Evolutionary conservation across 208 protist species (phyloP), one percentile per base, ranked within the genome.

Genomic region (Acanthamoeba sp.): DNA sequence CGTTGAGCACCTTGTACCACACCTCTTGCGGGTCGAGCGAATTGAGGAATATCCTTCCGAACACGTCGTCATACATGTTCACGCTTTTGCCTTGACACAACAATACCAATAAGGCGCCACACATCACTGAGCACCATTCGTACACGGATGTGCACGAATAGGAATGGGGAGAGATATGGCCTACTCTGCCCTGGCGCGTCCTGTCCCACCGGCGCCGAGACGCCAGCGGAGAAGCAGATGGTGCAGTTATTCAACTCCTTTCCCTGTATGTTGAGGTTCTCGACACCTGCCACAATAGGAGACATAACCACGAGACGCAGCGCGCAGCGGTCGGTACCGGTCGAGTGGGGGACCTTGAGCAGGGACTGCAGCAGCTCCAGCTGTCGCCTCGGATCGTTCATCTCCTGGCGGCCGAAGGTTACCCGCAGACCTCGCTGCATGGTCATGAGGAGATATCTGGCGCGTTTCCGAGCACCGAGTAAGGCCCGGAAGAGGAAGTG

Each of bases 31-130:
- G 16, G 12, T 64, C 80, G n/a, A 88, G 42, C 45, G 80, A 88
- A 29, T 88, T 40, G 45, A 88, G 45, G 50, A 88, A 88, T 22
- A 88, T 88, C 36, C 80, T 24, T 20, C 80, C 80, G 29, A 88
- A 88, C 80, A 62, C 38, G 22, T 88, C 80, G 14, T 88, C 80
- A 29, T 88, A 88, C n/a, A 88, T n/a, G 29, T 59, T 59, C 24
- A 52, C 80, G 24, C 50, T 62, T 29, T 88, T 62, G 42, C 27
- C 50, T 88, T 7, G 27, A 50, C 12, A 3, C 7, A 50, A 14
- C 45, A 50, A 3, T 14, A 12, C 12, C 7, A 50, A 12, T 50
- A 50, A 14, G 3, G 45, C 45, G 12, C 1, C 59, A 66, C 59
- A 57, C 52, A 14, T 3, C 45, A 50, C 45, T 3, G 12, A 57